These are phyloP conservation scores for Beauveria sp. DNA, from an alignment of 2,329 filamentous ascomycete genomes.

Conservation along the genomic window DNA sequence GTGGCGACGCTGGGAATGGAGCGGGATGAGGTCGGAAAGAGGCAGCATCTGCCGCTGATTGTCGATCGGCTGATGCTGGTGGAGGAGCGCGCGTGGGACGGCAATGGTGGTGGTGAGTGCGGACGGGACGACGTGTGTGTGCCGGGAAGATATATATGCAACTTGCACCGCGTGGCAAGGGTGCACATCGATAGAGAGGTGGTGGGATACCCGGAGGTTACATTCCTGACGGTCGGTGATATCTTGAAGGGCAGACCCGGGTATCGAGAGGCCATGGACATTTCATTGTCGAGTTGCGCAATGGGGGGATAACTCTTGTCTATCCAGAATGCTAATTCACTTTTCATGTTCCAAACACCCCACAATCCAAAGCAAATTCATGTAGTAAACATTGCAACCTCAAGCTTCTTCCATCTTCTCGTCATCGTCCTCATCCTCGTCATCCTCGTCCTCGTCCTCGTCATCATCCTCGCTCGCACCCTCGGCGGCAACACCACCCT, in stretches of 20 bases:
- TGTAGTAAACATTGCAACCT: background rate
- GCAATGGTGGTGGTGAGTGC: background rate
- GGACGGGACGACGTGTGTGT: background rate
- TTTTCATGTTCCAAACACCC: conserved; percentile 9
- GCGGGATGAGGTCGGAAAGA: background rate
- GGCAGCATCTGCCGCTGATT: background rate
- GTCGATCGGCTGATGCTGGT: background rate
- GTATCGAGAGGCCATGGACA: background rate
- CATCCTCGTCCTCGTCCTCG: conserved; percentile 27
- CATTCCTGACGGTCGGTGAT: background rate
- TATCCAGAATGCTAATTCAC: conserved; percentile 9
- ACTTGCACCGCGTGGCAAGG: background rate
- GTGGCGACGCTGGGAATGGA: background rate
- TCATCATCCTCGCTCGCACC: conserved; percentile 39
- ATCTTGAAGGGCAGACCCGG: background rate
- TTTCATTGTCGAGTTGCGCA: background rate
- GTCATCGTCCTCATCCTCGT: conserved; percentile 50
- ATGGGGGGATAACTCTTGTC: background rate
- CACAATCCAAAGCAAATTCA: background rate
- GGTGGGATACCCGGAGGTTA: background rate
- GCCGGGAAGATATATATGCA: background rate
- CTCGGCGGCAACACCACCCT: conserved; percentile 37
- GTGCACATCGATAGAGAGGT: background rate
- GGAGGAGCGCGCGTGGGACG: background rate
- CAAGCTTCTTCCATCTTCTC: conserved; percentile 33